A percentile compares a stretch with the other conserved stretches of the same genome.
Evolutionary conservation across 495 filamentous ascomycete species (phyloP).

Genomic region (Hypoxylon intermedium): DNA sequence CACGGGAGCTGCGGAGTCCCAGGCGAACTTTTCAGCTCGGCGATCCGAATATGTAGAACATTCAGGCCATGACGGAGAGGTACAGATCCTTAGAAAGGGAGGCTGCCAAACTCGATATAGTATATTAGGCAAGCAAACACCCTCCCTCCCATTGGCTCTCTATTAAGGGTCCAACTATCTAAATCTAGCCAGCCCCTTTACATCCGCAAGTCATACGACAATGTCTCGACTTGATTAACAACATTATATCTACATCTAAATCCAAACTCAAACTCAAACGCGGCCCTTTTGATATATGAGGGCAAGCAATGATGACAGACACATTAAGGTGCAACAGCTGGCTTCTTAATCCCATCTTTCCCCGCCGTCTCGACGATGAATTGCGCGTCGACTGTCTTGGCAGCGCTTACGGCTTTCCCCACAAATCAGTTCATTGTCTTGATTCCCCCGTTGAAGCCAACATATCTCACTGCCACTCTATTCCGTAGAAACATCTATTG

Average conservation of each 20-base stretch:
- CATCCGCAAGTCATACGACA: not conserved
- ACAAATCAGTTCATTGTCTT: not conserved
- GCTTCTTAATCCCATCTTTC: conserved; percentile 1
- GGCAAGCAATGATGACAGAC: conserved; percentile 4
- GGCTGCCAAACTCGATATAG: too few species aligned
- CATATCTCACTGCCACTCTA: too few species aligned
- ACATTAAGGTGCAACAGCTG: conserved; percentile 27
- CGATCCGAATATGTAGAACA: too few species aligned
- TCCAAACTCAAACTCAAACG: not conserved
- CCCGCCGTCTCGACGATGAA: not conserved
- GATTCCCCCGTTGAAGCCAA: too few species aligned
- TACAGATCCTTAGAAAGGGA: too few species aligned
- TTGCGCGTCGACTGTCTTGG: conserved; percentile 16
- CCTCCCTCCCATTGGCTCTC: conserved; percentile 3
- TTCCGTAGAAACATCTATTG: too few species aligned
- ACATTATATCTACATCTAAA: not conserved
- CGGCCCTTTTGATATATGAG: not conserved
- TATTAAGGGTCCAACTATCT: too few species aligned
- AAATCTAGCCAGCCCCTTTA: too few species aligned
- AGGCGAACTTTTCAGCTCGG: conserved; percentile 18
- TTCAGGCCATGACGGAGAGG: too few species aligned
- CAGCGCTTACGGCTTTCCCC: conserved; percentile 12
- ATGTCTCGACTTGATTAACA: conserved; percentile 19
- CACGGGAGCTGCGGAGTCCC: conserved; percentile 24
- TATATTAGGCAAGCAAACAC: not conserved